These are phyloP conservation scores for Mucor velutinosus DNA, from an alignment of 371 early-diverging fungal genomes.

Conservation along the genomic window DNA sequence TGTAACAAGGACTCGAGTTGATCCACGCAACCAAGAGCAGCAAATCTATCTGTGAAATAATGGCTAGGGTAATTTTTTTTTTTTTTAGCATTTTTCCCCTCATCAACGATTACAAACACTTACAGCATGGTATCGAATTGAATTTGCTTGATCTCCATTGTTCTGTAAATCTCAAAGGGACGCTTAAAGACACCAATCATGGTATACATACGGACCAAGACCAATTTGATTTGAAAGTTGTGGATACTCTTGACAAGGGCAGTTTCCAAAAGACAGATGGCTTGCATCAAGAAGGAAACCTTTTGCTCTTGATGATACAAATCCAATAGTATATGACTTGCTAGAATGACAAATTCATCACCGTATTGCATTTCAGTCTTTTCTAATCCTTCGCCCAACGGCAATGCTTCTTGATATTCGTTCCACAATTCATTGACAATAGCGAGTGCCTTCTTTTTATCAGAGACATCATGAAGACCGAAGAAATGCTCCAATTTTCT, in stretches of 20 bases:
- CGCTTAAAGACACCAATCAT: slow-evolving; percentile 68
- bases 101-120: background rate
- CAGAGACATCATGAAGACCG: slow-evolving; percentile 30
- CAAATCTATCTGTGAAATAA: slow-evolving; percentile 68
- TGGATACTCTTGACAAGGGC: slow-evolving; percentile 74
- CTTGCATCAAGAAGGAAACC: slow-evolving; percentile 41
- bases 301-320: slow-evolving; percentile 45
- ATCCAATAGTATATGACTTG: slow-evolving; percentile 62
- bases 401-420: slow-evolving; percentile 60
- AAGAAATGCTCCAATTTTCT: slow-evolving; percentile 58
- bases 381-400: slow-evolving; percentile 66
- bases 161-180: slow-evolving; percentile 65
- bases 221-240: slow-evolving; percentile 83
- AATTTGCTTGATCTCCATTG: slow-evolving; percentile 88
- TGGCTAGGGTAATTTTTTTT: slow-evolving; percentile 59
- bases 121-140: slow-evolving; percentile 87
- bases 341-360: slow-evolving; percentile 78
- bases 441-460: slow-evolving; percentile 11
- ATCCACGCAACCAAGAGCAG: slow-evolving; percentile 57
- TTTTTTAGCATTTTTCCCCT: background rate
- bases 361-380: slow-evolving; percentile 80
- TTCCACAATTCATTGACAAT: slow-evolving; percentile 56
- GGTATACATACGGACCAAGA: slow-evolving; percentile 79
- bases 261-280: slow-evolving; percentile 71
- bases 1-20: slow-evolving; percentile 57